phyloP scores from a whole-genome alignment of 495 filamentous ascomycete species.

The Endocarpon pusillum region DNA sequence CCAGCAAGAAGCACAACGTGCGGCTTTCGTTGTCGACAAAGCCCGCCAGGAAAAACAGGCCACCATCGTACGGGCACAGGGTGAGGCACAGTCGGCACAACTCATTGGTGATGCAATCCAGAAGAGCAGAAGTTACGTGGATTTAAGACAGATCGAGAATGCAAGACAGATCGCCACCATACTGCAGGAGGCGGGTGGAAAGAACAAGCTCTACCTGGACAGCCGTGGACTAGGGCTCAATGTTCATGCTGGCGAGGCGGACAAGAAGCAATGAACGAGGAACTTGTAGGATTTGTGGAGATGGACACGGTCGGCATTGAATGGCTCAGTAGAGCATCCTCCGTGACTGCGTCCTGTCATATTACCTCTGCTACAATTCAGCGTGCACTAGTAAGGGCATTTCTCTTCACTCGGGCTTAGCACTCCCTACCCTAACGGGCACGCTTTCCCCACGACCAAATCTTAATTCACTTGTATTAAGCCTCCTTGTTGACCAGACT shows the following conservation, averaged over 20 bases:
- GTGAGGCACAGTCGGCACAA: conserved; percentile 95
- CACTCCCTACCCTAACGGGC: too few relatives aligned
- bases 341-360: too few relatives aligned
- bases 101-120: conserved; percentile 98
- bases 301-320: too few relatives aligned
- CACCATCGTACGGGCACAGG: conserved; percentile 93
- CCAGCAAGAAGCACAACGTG: conserved; percentile 93
- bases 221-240: conserved; percentile 80
- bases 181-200: conserved; percentile 67
- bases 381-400: too few relatives aligned
- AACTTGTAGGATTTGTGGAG: too few relatives aligned
- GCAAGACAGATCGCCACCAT: conserved; percentile 71
- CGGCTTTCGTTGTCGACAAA: conserved; percentile 96
- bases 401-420: too few relatives aligned
- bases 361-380: too few relatives aligned
- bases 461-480: too few relatives aligned
- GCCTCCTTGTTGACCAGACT: too few relatives aligned
- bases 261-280: too few relatives aligned
- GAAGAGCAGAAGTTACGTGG: conserved; percentile 92
- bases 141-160: conserved; percentile 94
- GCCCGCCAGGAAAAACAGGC: conserved; percentile 98
- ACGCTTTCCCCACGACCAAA: too few relatives aligned
- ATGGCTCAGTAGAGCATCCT: too few relatives aligned
- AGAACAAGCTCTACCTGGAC: conserved; percentile 90
- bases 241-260: conserved; percentile 49